Percentiles rank a stretch among this genome's conserved stretches.
phyloP scores from a whole-genome alignment of 106 monocot genomes.

The Allium fistulosum region DNA sequence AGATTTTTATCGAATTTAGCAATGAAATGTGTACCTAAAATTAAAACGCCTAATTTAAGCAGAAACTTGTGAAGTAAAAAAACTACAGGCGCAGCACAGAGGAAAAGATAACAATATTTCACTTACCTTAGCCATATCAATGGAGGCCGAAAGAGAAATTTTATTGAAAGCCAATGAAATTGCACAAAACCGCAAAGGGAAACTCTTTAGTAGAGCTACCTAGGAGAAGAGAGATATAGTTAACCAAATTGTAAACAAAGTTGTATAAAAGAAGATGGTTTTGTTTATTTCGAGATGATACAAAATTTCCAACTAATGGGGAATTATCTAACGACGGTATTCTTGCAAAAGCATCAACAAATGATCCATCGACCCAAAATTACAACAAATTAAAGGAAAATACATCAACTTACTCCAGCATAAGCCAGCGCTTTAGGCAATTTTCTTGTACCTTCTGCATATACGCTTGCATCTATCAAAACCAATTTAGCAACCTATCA shows the following conservation, averaged over 20 bases:
- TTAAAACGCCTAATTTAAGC: too few relatives aligned
- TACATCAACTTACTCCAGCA: slow-evolving; percentile 62
- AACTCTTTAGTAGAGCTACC: slow-evolving; percentile 75
- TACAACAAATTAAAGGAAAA: not conserved
- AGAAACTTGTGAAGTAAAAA: too few relatives aligned
- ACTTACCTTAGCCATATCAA: slow-evolving; percentile 73
- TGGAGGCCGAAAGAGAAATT: slow-evolving; percentile 22
- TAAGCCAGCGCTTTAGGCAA: slow-evolving; percentile 62
- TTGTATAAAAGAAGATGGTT: not conserved
- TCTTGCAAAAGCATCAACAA: slow-evolving; percentile 8
- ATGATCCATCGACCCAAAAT: slow-evolving; percentile 2
- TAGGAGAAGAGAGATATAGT: slow-evolving; percentile 16
- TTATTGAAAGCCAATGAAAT: slow-evolving; percentile 52
- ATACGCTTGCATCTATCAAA: slow-evolving; percentile 80
- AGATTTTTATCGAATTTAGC: too few relatives aligned
- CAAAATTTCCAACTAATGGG: not conserved
- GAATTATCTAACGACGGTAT: not conserved
- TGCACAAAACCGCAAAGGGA: slow-evolving; percentile 61
- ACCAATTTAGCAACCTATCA: slow-evolving; percentile 63
- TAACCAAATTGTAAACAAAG: not conserved
- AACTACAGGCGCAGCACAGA: too few relatives aligned
- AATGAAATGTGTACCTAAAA: too few relatives aligned
- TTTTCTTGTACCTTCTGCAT: slow-evolving; percentile 63
- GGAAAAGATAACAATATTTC: too few relatives aligned
- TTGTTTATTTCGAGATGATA: not conserved